Conservation (phyloP, 352 stramenopile genomes). For the Globisporangium recalcitrans region DNA sequence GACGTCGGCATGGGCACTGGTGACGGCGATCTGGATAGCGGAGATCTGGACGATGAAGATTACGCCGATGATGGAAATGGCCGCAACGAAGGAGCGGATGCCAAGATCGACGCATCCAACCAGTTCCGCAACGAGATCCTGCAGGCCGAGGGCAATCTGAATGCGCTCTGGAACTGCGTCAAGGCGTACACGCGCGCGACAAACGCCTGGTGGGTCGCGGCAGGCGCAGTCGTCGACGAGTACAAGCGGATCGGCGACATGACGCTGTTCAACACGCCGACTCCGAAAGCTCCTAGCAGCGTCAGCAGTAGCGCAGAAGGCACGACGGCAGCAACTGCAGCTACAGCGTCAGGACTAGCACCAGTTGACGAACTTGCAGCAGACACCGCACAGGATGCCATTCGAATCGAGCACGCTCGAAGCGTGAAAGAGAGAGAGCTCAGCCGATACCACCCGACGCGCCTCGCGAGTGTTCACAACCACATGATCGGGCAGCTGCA, state of each 20-base stretch:
- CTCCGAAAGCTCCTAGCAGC: neutral
- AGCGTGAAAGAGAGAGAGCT: conserved; percentile 6
- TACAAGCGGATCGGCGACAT: conserved; percentile 57
- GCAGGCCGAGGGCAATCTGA: conserved; percentile 64
- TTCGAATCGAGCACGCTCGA: neutral
- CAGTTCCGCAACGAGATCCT: conserved; percentile 69
- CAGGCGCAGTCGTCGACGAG: conserved; percentile 50
- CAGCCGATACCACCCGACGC: conserved; percentile 14
- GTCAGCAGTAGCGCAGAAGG: neutral
- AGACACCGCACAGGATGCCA: neutral
- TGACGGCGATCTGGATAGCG: conserved; percentile 25
- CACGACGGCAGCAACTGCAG: neutral
- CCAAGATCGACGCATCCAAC: conserved; percentile 26
- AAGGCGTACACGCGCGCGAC: conserved; percentile 58
- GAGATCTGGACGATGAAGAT: conserved; percentile 14
- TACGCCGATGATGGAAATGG: neutral
- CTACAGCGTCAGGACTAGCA: neutral
- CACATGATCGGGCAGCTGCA: conserved; percentile 33
- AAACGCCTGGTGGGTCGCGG: conserved; percentile 50
- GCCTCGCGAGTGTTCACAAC: conserved; percentile 26
- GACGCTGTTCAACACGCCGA: conserved; percentile 36
- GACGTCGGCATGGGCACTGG: conserved; percentile 30
- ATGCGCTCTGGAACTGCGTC: conserved; percentile 73
- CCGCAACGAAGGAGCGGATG: neutral
- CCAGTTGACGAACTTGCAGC: neutral